Evolutionary conservation across 2,329 filamentous ascomycete species (phyloP), one percentile per base, ranked within the genome.

Genomic region (Capronia americana): DNA sequence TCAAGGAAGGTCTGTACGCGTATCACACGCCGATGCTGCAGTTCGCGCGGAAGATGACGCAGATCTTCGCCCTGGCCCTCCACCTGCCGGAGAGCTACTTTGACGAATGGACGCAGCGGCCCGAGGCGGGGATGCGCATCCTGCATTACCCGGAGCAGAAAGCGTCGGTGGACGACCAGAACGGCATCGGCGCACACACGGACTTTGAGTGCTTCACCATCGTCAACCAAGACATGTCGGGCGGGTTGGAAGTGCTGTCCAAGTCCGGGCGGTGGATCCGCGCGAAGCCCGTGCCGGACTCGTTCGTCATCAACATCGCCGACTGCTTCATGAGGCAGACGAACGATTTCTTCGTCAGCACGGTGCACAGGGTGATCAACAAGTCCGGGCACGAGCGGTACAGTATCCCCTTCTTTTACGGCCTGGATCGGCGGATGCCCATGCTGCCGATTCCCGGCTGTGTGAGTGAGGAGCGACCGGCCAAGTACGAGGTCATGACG

Each of bases 181-280:
- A 79, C 63, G 80, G 80, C 3, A 79, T 80, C 34, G 78, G 78
- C 12, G 77, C 82, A 0, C 82, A 84, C 62, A 84, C 82, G 2
- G 82, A 84, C 65, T 80, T 83, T 32, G 78, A 82, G 55, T 81
- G 81, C 63, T 81, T 84, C 64, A 84, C 82, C 0, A 82, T 83
- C 61, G 75, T 84, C 1, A 77, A 79, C 11, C 81, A 83, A 57
- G 81, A 83, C 57, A 64, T 74, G 4, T 73, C 72, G 0, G 81
- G 81, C 0, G 81, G 81, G 0, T 73, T 84, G 4, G 79, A 84
- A 65, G 81, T 83, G 0, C 72, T 83, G 12, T 80, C 78, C 50
- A 80, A 80, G 38, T 74, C 77, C 2, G 80, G 80, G 0, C 74
- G 78, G 28, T 83, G 80, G 81, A 77, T 83, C 41, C 76, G 79